Percentiles rank a stretch among this genome's conserved stretches.
These are phyloP conservation scores for Albifimbria verrucaria DNA, from an alignment of 2,329 filamentous ascomycete genomes.

Conservation along the genomic window DNA sequence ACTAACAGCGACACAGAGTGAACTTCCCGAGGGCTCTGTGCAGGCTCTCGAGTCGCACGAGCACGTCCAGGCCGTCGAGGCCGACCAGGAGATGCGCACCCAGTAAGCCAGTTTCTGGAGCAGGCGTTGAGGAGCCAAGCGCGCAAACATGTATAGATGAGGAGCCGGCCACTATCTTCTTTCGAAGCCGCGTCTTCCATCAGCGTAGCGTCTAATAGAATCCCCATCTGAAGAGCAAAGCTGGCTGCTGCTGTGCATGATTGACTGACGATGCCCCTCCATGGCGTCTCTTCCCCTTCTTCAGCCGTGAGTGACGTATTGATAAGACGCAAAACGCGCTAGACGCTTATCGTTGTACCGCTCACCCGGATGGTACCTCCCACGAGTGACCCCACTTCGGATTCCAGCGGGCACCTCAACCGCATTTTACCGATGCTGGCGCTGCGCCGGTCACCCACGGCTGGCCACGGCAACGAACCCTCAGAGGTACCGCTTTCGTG, in stretches of 20 bases:
- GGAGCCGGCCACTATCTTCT: too few species aligned
- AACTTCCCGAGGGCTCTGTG: slow-evolving; percentile 66
- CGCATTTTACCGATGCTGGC: too few species aligned
- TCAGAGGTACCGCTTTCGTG: too few species aligned
- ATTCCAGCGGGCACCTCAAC: too few species aligned
- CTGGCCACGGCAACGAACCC: too few species aligned
- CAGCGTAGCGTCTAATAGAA: background rate
- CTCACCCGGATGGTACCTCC: too few species aligned
- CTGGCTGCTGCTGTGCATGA: background rate
- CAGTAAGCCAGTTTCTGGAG: slow-evolving; percentile 48
- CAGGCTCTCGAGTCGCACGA: slow-evolving; percentile 64
- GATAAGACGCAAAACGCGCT: background rate
- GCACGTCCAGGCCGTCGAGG: slow-evolving; percentile 72
- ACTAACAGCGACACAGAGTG: slow-evolving; percentile 12
- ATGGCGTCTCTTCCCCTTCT: background rate
- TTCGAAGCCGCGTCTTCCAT: too few species aligned
- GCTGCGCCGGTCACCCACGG: too few species aligned
- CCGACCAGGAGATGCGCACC: slow-evolving; percentile 66
- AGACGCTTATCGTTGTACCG: too few species aligned
- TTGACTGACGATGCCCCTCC: background rate
- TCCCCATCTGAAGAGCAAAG: background rate
- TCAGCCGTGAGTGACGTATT: background rate
- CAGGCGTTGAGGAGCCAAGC: too few species aligned
- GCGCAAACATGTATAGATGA: background rate
- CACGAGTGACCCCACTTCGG: too few species aligned